Percentiles rank a stretch among this genome's conserved stretches.
phyloP scores from a whole-genome alignment of 352 stramenopile species.

The Halophytophthora batemanensis region DNA sequence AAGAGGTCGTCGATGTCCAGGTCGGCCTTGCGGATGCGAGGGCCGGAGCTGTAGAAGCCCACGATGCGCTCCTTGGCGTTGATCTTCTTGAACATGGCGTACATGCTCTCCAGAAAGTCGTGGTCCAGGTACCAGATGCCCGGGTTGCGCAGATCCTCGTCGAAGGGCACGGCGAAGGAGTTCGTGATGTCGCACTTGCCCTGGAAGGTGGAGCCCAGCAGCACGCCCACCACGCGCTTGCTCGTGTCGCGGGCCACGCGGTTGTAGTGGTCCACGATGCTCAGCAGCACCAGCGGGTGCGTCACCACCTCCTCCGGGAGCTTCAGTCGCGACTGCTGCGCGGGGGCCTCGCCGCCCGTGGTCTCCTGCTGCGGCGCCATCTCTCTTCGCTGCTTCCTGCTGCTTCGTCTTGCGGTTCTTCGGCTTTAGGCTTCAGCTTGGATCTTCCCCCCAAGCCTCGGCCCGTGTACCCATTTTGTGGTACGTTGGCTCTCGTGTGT shows the following conservation, averaged over 20 bases:
- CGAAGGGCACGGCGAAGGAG: constrained; percentile 96
- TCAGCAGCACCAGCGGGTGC: constrained; percentile 98
- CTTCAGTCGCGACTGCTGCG: constrained; percentile 28
- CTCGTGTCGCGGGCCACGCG: constrained; percentile 97
- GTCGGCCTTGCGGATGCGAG: constrained; percentile 95
- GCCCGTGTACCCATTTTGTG: too few species aligned
- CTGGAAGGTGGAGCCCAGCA: constrained; percentile 95
- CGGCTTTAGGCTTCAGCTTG: too few species aligned
- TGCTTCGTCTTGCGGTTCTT: too few species aligned
- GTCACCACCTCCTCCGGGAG: constrained; percentile 94
- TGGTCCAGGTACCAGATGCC: constrained; percentile 99
- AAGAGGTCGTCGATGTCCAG: constrained; percentile 95
- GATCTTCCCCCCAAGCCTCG: too few species aligned
- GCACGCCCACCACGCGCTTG: constrained; percentile 98
- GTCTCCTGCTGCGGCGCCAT: constrained; percentile 14
- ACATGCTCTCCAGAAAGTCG: constrained; percentile 99
- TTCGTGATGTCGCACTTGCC: constrained; percentile 94
- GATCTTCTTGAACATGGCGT: constrained; percentile 94
- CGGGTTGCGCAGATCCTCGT: constrained; percentile 97
- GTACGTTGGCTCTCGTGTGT: too few species aligned
- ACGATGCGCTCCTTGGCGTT: constrained; percentile 97
- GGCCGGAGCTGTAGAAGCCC: constrained; percentile 98
- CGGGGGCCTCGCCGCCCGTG: constrained; percentile 2
- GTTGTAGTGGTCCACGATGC: constrained; percentile 99
- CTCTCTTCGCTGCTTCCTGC: too few species aligned